A percentile compares a stretch with the other conserved stretches of the same genome.
These are phyloP conservation scores for Rhizoctonia solani DNA, from an alignment of 1,284 basidiomycete genomes.

Conservation along the genomic window DNA sequence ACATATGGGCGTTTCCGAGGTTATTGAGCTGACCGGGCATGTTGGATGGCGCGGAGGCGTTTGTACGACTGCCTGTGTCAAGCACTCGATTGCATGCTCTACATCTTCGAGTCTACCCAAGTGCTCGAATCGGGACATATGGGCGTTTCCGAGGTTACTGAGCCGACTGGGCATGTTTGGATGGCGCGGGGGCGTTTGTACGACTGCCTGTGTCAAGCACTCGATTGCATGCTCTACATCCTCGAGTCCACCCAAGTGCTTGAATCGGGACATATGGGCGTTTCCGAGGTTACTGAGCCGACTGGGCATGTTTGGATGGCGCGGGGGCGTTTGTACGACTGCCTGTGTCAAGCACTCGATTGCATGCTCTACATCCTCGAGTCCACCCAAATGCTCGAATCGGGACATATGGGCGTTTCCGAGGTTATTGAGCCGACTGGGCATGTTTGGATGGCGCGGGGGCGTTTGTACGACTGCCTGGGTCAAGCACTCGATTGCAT, in stretches of 20 bases:
- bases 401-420: not conserved
- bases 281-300: conserved; percentile 5
- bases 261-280: not conserved
- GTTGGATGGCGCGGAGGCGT: not conserved
- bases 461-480: not conserved
- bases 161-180: too few relatives aligned
- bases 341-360: not conserved
- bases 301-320: not conserved
- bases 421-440: not conserved
- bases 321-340: not conserved
- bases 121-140: too few relatives aligned
- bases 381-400: not conserved
- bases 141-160: too few relatives aligned
- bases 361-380: not conserved
- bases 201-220: not conserved
- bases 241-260: not conserved
- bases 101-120: too few relatives aligned
- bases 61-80: not conserved
- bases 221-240: not conserved
- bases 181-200: too few relatives aligned
- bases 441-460: not conserved
- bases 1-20: not conserved
- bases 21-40: too few relatives aligned
- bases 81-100: not conserved
- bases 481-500: not conserved